Percentiles rank a stretch among this genome's conserved stretches.
phyloP scores from a whole-genome alignment of 2,329 filamentous ascomycete genomes.

The Diaporthe capsici region DNA sequence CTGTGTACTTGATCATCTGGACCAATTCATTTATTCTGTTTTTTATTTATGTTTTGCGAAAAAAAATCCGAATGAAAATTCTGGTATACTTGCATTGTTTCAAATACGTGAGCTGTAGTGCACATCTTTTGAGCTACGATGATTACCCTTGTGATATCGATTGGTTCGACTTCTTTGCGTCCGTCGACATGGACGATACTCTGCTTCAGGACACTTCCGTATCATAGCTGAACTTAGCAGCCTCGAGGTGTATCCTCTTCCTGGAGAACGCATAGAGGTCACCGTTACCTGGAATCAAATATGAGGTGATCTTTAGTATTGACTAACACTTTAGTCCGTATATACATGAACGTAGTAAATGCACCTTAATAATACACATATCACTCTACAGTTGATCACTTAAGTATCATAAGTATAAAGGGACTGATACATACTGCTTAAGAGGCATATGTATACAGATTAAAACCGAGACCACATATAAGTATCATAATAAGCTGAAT shows the following conservation, averaged over 20 bases:
- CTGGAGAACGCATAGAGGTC: no score
- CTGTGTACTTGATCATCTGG: background rate
- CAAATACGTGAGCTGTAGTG: no score
- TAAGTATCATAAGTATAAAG: background rate
- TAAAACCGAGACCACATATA: background rate
- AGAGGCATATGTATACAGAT: no score
- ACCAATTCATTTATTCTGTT: no score
- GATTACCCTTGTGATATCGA: background rate
- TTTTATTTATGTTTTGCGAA: no score
- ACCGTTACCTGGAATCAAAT: no score
- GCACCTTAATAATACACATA: background rate
- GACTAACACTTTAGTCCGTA: no score
- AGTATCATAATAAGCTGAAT: background rate
- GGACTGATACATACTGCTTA: no score
- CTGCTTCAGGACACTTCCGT: background rate
- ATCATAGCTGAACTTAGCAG: background rate
- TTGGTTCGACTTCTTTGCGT: background rate
- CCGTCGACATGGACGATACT: background rate
- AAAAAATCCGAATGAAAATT: no score
- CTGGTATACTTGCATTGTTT: no score
- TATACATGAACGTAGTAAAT: background rate
- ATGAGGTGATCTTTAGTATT: no score
- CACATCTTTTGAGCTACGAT: no score
- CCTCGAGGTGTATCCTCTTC: background rate
- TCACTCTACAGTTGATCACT: background rate